phyloP scores from a whole-genome alignment of 164 flowering plant genomes.

The Malania oleifera region DNA sequence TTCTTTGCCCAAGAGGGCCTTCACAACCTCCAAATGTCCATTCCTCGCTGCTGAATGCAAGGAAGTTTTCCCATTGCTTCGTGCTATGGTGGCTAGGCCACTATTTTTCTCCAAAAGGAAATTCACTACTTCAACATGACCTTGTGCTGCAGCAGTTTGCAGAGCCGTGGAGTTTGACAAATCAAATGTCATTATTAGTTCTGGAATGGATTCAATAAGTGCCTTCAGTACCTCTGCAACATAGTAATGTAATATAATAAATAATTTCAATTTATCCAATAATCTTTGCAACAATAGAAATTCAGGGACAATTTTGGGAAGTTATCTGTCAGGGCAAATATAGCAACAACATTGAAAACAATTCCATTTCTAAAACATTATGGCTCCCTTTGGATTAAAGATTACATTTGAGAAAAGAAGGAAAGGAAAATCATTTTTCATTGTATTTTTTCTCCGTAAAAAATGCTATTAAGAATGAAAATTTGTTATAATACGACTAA shows the following conservation, averaged over 20 bases:
- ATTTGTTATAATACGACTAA: too few relatives aligned
- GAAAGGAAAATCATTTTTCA: too few relatives aligned
- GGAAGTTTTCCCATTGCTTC: slow-evolving; percentile 42
- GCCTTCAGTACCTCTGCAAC: slow-evolving; percentile 28
- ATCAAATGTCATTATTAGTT: slow-evolving; percentile 35
- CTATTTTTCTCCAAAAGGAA: slow-evolving; percentile 30
- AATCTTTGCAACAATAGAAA: slow-evolving; percentile 15
- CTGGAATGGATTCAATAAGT: slow-evolving; percentile 27
- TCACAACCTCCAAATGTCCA: slow-evolving; percentile 37
- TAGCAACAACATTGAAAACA: too few relatives aligned
- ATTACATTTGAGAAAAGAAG: too few relatives aligned
- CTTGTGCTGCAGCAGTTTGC: slow-evolving; percentile 40
- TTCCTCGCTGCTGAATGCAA: slow-evolving; percentile 46
- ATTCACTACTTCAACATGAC: slow-evolving; percentile 35
- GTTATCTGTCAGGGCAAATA: too few relatives aligned
- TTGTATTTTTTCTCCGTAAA: too few relatives aligned
- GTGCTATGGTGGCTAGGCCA: slow-evolving; percentile 29
- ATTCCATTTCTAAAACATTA: too few relatives aligned
- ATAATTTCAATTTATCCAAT: slow-evolving; percentile 16
- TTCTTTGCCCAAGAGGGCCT: slow-evolving; percentile 30
- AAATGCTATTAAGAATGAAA: too few relatives aligned
- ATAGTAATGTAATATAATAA: too few relatives aligned
- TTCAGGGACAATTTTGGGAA: too few relatives aligned
- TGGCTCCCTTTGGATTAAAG: too few relatives aligned
- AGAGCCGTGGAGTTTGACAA: slow-evolving; percentile 35